phyloP scores from a whole-genome alignment of 2,329 filamentous ascomycete genomes.

The Cercospora sp. region DNA sequence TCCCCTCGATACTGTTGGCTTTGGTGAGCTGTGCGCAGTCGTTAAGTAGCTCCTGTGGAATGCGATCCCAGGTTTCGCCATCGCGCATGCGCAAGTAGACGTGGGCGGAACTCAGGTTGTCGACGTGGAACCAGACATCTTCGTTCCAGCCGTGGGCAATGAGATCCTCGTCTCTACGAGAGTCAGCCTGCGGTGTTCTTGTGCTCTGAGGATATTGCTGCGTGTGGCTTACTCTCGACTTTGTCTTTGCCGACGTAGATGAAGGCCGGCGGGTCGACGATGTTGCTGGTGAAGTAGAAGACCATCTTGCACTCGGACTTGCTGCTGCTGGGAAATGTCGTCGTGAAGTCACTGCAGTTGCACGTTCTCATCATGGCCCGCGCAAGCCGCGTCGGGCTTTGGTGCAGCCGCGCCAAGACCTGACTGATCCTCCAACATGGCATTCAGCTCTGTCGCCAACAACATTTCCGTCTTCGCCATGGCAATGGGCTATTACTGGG shows the following conservation, averaged over 20 bases:
- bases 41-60: constrained; percentile 70
- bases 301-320: constrained; percentile 64
- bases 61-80: constrained; percentile 78
- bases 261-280: constrained; percentile 77
- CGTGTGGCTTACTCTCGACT: constrained; percentile 75
- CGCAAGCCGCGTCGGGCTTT: neutral
- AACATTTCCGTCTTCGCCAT: constrained; percentile 28
- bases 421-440: neutral
- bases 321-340: neutral
- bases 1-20: constrained; percentile 98
- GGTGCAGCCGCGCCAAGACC: neutral
- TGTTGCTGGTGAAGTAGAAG: constrained; percentile 89
- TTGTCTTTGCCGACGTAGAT: constrained; percentile 99
- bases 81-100: constrained; percentile 84
- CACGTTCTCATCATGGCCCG: neutral
- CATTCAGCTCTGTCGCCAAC: neutral
- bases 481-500: constrained; percentile 42
- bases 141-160: constrained; percentile 94
- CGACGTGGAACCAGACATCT: constrained; percentile 98
- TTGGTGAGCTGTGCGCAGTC: constrained; percentile 98
- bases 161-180: constrained; percentile 79
- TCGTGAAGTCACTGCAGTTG: neutral
- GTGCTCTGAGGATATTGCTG: constrained; percentile 4
- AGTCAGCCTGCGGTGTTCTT: constrained; percentile 28
- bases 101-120: constrained; percentile 95